Conservation (phyloP, 75 land plant species). For the Pinus taeda region DNA sequence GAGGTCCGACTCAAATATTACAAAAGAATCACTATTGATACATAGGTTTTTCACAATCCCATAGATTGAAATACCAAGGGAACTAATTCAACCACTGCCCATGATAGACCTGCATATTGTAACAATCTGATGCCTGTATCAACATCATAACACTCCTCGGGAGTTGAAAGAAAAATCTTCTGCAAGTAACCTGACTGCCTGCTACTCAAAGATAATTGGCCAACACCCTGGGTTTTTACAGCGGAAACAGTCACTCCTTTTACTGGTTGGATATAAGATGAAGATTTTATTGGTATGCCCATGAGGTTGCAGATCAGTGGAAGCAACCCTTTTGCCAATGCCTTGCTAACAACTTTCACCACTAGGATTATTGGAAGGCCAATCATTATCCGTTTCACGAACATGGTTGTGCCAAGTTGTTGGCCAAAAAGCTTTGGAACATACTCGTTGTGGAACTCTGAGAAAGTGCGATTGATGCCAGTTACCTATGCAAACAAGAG, state of each 20-base stretch:
- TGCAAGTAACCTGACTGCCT: slow-evolving; percentile 43
- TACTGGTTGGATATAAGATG: slow-evolving; percentile 50
- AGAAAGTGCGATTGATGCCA: slow-evolving; percentile 75
- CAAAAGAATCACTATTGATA: slow-evolving; percentile 11
- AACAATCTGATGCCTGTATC: slow-evolving; percentile 90
- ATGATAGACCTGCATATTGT: slow-evolving; percentile 92
- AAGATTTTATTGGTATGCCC: slow-evolving; percentile 73
- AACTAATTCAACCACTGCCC: slow-evolving; percentile 95
- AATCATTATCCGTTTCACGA: slow-evolving; percentile 48
- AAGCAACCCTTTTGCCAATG: slow-evolving; percentile 72
- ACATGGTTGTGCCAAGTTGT: slow-evolving; percentile 22
- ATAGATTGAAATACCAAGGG: slow-evolving; percentile 58
- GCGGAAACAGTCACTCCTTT: slow-evolving; percentile 1
- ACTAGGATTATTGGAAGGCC: slow-evolving; percentile 73
- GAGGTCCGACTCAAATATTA: too few relatives aligned
- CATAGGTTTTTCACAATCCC: slow-evolving; percentile 38
- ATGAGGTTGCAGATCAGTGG: slow-evolving; percentile 58
- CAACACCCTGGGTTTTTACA: background rate
- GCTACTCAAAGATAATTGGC: slow-evolving; percentile 10
- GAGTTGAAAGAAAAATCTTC: slow-evolving; percentile 24
- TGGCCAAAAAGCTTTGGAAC: slow-evolving; percentile 51
- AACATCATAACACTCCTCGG: slow-evolving; percentile 62
- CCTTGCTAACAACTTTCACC: slow-evolving; percentile 82
- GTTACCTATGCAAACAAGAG: slow-evolving; percentile 40
- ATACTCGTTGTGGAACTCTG: slow-evolving; percentile 60